Percentiles rank a stretch among this genome's conserved stretches.
phyloP scores from a whole-genome alignment of 768 basidiomycete genomes.

The Tricholoma bakamatsutake region DNA sequence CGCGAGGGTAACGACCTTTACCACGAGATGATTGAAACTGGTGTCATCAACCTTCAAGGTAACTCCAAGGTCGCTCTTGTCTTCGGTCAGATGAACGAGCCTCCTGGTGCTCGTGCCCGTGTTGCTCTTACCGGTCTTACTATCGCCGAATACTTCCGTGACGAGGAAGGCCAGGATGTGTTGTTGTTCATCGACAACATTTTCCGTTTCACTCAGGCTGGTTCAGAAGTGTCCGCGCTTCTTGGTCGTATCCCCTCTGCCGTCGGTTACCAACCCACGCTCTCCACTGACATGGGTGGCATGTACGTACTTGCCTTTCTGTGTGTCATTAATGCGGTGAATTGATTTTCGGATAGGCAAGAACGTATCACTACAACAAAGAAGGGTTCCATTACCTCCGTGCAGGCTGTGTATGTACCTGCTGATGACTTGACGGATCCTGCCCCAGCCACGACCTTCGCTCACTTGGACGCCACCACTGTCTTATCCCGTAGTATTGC shows the following conservation, averaged over 20 bases:
- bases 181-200: slow-evolving; percentile 99
- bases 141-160: slow-evolving; percentile 99
- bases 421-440: slow-evolving; percentile 99
- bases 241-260: slow-evolving; percentile 99
- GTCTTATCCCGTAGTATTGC: slow-evolving; percentile 99
- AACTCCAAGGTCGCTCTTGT: slow-evolving; percentile 99
- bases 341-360: slow-evolving; percentile 52
- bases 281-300: slow-evolving; percentile 99
- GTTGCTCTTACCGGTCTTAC: slow-evolving; percentile 98
- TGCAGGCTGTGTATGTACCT: slow-evolving; percentile 99
- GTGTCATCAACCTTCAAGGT: slow-evolving; percentile 99
- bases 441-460: slow-evolving; percentile 98
- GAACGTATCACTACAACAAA: slow-evolving; percentile 99
- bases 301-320: slow-evolving; percentile 56
- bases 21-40: slow-evolving; percentile 99
- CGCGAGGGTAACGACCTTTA: slow-evolving; percentile 99
- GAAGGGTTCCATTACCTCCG: slow-evolving; percentile 99
- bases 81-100: slow-evolving; percentile 99
- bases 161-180: slow-evolving; percentile 99
- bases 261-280: slow-evolving; percentile 99
- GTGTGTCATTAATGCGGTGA: slow-evolving; percentile 4
- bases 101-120: slow-evolving; percentile 99
- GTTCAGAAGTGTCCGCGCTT: slow-evolving; percentile 99
- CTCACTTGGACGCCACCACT: slow-evolving; percentile 99
- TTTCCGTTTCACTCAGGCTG: slow-evolving; percentile 99